Conservation (phyloP, 495 filamentous ascomycete genomes). For the Annulohypoxylon maeteangense region DNA sequence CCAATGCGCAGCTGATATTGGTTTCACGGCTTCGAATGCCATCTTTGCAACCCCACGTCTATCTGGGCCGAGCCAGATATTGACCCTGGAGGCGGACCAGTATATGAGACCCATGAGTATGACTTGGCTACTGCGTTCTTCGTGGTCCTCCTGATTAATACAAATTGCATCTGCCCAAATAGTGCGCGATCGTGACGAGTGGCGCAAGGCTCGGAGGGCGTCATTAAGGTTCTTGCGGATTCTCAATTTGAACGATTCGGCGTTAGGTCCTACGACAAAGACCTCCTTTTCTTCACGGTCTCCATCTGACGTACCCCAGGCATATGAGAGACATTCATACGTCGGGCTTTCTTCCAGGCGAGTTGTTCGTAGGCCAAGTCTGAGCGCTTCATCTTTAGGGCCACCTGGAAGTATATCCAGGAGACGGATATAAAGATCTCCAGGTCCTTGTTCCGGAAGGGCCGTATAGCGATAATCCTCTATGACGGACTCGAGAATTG, state of each 20-base stretch:
- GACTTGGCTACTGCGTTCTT: neutral
- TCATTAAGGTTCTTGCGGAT: constrained; percentile 1
- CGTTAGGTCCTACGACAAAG: neutral
- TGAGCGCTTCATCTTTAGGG: neutral
- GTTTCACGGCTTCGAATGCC: neutral
- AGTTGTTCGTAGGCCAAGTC: neutral
- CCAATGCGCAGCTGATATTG: constrained; percentile 3
- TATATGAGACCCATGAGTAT: constrained; percentile 1
- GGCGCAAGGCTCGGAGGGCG: neutral
- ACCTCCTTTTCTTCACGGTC: neutral
- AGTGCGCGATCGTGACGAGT: neutral
- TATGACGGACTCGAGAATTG: neutral
- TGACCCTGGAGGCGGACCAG: constrained; percentile 6
- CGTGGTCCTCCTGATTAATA: constrained; percentile 1
- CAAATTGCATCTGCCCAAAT: constrained; percentile 1
- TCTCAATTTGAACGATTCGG: neutral
- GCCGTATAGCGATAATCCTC: neutral
- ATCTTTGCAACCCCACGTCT: neutral
- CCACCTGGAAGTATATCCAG: constrained; percentile 1
- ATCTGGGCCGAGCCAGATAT: constrained; percentile 1
- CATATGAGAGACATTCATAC: constrained; percentile 8
- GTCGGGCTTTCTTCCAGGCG: neutral
- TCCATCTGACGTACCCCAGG: neutral
- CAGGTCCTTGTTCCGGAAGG: neutral
- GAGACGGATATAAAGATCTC: neutral